Percentiles rank a stretch among this genome's conserved stretches.
These are phyloP conservation scores for Xylaria sp. DNA, from an alignment of 2,329 filamentous ascomycete genomes.

Conservation along the genomic window DNA sequence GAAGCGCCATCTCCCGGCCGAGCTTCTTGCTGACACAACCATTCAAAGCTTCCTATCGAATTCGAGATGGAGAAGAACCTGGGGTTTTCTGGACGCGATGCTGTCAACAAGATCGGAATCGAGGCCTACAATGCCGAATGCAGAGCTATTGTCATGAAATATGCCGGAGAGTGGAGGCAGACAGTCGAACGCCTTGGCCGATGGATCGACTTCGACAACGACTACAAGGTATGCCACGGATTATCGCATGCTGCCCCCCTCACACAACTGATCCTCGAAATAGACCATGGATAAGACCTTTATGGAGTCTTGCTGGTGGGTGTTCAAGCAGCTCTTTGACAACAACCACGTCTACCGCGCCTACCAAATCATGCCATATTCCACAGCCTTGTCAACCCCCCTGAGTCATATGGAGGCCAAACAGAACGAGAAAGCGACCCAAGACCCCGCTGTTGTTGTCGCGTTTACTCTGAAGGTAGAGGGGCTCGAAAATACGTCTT, in stretches of 20 bases:
- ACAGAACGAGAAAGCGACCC: slow-evolving; percentile 92
- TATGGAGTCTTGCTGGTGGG: slow-evolving; percentile 98
- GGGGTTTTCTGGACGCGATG: slow-evolving; percentile 83
- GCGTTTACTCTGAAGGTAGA: slow-evolving; percentile 70
- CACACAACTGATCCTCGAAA: slow-evolving; percentile 17
- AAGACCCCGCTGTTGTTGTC: slow-evolving; percentile 87
- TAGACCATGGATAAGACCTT: slow-evolving; percentile 92
- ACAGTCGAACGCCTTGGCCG: slow-evolving; percentile 88
- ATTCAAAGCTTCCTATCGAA: slow-evolving; percentile 73
- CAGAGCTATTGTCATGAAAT: slow-evolving; percentile 90
- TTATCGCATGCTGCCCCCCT: not conserved
- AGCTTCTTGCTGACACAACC: not conserved
- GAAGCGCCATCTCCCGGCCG: not conserved
- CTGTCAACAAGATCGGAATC: slow-evolving; percentile 83
- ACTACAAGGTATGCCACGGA: slow-evolving; percentile 75
- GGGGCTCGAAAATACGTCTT: slow-evolving; percentile 5
- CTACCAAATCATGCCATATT: slow-evolving; percentile 93
- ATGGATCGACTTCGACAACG: slow-evolving; percentile 98
- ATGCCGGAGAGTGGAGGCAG: slow-evolving; percentile 80
- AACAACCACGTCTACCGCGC: slow-evolving; percentile 89
- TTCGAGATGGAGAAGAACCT: slow-evolving; percentile 98
- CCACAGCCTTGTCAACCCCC: slow-evolving; percentile 84
- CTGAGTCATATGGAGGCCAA: slow-evolving; percentile 93
- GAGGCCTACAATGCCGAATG: slow-evolving; percentile 92
- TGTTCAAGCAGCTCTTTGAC: slow-evolving; percentile 90